Conservation (phyloP, 495 filamentous ascomycete species). For the Barbatosphaeria neglecta region DNA sequence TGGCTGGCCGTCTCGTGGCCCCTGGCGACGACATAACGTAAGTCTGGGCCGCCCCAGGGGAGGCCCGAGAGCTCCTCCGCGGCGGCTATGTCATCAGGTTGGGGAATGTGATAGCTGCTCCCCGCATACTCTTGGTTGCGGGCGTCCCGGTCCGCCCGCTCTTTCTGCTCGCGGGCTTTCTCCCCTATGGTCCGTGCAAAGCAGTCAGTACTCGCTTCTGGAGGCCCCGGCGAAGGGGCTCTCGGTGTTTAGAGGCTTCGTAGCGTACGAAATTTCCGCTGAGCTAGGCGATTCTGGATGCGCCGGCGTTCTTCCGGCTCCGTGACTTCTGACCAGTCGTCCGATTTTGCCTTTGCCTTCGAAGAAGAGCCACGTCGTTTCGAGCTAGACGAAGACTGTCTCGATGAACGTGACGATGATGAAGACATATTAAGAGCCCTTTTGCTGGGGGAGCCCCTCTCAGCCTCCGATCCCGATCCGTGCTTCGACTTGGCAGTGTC, state of each 20-base stretch:
- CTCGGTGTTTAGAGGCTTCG: background rate
- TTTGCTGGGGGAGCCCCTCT: slow-evolving; percentile 14
- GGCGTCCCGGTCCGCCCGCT: slow-evolving; percentile 42
- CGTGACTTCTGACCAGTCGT: slow-evolving; percentile 49
- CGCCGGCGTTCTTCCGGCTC: slow-evolving; percentile 48
- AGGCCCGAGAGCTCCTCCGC: slow-evolving; percentile 44
- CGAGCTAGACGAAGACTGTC: slow-evolving; percentile 14
- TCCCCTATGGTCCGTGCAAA: slow-evolving; percentile 35
- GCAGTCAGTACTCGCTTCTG: background rate
- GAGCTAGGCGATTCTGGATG: slow-evolving; percentile 50
- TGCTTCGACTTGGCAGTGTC: background rate
- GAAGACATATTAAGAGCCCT: background rate
- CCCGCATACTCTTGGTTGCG: slow-evolving; percentile 45
- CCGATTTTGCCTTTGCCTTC: slow-evolving; percentile 25
- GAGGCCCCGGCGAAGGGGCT: background rate
- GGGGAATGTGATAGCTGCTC: slow-evolving; percentile 42
- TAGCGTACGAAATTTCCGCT: slow-evolving; percentile 47
- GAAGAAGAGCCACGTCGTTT: slow-evolving; percentile 21
- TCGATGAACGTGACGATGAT: slow-evolving; percentile 24
- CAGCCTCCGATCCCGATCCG: slow-evolving; percentile 20
- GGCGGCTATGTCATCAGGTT: slow-evolving; percentile 35
- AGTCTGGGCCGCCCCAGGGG: slow-evolving; percentile 50
- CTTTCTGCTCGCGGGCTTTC: slow-evolving; percentile 45
- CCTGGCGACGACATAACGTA: slow-evolving; percentile 41
- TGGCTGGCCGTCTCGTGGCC: slow-evolving; percentile 38